Conservation (phyloP, 1,284 basidiomycete genomes). For the Cryptococcus sp. region DNA sequence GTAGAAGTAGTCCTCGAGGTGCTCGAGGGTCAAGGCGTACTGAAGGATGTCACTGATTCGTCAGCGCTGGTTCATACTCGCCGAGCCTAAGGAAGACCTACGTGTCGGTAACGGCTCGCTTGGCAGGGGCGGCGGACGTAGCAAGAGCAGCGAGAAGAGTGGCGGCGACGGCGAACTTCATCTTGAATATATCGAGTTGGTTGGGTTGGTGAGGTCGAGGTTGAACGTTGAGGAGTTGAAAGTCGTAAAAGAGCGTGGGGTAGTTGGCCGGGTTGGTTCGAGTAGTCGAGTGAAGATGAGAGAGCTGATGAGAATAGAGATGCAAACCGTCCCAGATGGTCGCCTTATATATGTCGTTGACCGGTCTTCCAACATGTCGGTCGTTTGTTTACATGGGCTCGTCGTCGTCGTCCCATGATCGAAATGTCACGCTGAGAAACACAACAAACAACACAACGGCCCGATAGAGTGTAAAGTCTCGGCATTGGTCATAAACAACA, state of each 20-base stretch:
- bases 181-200: constrained; percentile 8
- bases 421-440: no score
- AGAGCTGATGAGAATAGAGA: no score
- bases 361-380: no score
- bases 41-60: constrained; percentile 33
- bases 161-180: constrained; percentile 15
- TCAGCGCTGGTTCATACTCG: constrained; percentile 1
- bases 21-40: constrained; percentile 56
- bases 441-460: no score
- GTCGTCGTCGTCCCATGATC: no score
- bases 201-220: not conserved
- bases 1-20: constrained; percentile 64
- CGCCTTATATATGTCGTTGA: no score
- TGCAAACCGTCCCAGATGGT: no score
- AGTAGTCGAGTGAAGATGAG: no score
- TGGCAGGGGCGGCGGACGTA: constrained; percentile 11
- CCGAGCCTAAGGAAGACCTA: constrained; percentile 5
- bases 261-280: no score
- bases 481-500: no score
- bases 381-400: no score
- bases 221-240: not conserved
- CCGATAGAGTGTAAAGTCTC: no score
- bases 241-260: not conserved
- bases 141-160: constrained; percentile 14
- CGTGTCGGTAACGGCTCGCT: constrained; percentile 17